Conservation (phyloP, 2,329 filamentous ascomycete species). For the Diaporthe sp. region DNA sequence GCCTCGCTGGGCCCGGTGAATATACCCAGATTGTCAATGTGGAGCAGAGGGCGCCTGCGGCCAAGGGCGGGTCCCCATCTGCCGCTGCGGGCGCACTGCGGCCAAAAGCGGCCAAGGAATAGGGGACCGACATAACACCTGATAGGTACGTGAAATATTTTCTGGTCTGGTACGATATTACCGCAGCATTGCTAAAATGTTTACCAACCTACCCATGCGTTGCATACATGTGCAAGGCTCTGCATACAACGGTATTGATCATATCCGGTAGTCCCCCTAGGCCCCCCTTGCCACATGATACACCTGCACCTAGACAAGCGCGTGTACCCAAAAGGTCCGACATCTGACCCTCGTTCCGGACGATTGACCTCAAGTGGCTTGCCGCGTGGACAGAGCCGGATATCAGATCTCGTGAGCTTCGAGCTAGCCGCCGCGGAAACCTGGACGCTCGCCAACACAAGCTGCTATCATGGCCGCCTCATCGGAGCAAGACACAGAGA, state of each 20-base stretch:
- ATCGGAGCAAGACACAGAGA: not conserved
- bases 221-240: not conserved
- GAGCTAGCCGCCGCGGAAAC: not conserved
- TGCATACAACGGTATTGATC: not conserved
- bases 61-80: conserved; percentile 10
- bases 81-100: conserved; percentile 6
- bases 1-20: conserved; percentile 17
- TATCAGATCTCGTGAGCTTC: not conserved
- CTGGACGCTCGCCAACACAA: not conserved
- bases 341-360: not conserved
- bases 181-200: conserved; percentile 1
- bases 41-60: not conserved
- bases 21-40: conserved; percentile 33
- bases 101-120: conserved; percentile 19
- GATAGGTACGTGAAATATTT: conserved; percentile 19
- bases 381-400: not conserved
- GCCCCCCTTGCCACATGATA: not conserved
- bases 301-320: conserved; percentile 1
- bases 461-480: not conserved
- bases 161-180: conserved; percentile 21
- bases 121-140: conserved; percentile 17
- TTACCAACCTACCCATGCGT: not conserved
- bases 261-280: not conserved
- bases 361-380: not conserved
- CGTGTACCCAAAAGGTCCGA: not conserved